These are phyloP conservation scores for Boletus rufocinnamomeus DNA, from an alignment of 768 basidiomycete species.

Conservation along the genomic window DNA sequence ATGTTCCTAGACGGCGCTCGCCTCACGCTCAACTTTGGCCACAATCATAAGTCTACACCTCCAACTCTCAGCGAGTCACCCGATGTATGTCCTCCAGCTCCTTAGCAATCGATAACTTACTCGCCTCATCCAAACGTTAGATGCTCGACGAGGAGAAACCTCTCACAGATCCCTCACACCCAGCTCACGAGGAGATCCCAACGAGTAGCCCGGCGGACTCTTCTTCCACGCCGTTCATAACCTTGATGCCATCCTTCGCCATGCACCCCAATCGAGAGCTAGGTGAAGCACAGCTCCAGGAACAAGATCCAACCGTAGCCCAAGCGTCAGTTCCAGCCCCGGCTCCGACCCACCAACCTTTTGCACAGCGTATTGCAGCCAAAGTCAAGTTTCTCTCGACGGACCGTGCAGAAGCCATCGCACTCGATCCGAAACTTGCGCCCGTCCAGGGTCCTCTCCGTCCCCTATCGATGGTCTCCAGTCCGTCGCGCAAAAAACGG, in stretches of 20 bases:
- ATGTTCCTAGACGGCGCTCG: conserved; percentile 25
- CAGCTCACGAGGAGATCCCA: conserved; percentile 6
- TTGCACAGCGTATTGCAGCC: conserved; percentile 15
- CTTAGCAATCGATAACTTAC: not conserved
- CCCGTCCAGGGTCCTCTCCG: conserved; percentile 36
- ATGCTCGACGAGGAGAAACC: conserved; percentile 22
- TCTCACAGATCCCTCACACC: conserved; percentile 8
- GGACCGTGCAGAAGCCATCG: conserved; percentile 30
- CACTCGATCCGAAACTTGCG: conserved; percentile 34
- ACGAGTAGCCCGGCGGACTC: conserved; percentile 13
- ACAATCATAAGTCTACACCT: conserved; percentile 4
- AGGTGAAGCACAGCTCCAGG: not conserved
- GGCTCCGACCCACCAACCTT: not conserved
- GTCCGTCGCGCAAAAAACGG: conserved; percentile 20
- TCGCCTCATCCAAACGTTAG: conserved; percentile 4
- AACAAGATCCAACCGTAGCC: not conserved
- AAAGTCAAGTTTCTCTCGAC: conserved; percentile 25
- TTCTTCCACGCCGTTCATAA: conserved; percentile 17
- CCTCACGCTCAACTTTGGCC: conserved; percentile 25
- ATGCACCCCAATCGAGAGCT: conserved; percentile 5
- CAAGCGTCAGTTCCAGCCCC: not conserved
- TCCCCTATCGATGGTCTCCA: conserved; percentile 28
- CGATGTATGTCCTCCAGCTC: conserved; percentile 15
- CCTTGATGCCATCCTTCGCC: conserved; percentile 19
- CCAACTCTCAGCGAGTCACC: not conserved